phyloP scores from a whole-genome alignment of 73 alveolate species.

The Tetrahymena elliotti region DNA sequence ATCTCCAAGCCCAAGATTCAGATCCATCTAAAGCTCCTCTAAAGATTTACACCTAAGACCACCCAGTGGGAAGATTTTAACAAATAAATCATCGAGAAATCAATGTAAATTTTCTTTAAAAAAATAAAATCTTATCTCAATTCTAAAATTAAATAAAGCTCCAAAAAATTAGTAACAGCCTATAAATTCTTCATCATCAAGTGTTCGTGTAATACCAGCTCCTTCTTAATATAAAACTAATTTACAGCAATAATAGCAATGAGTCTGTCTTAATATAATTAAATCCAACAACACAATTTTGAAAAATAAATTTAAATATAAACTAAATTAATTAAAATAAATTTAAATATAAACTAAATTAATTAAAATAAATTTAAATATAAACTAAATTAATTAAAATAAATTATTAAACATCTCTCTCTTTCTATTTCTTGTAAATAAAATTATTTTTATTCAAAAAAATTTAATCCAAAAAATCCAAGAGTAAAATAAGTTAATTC shows the following conservation, averaged over 20 bases:
- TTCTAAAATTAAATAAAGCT: neutral
- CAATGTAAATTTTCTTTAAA: neutral
- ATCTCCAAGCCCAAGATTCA: neutral
- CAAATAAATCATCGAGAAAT: neutral
- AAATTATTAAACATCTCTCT: no score
- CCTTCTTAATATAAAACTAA: neutral
- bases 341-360: no score
- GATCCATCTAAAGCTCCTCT: neutral
- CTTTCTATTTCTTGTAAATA: no score
- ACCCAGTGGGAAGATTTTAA: neutral
- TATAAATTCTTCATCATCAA: neutral
- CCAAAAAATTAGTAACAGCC: neutral
- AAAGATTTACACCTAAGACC: neutral
- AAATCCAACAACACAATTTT: neutral
- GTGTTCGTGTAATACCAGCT: neutral
- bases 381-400: no score
- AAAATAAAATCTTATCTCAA: neutral
- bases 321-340: no score
- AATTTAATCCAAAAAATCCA: no score
- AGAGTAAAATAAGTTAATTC: no score
- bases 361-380: no score
- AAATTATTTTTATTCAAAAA: no score
- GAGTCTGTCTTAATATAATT: neutral
- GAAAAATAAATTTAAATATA: no score
- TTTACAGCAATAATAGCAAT: neutral